These are phyloP conservation scores for Geranomyces variabilis DNA, from an alignment of 192 early-diverging fungal species.

Conservation along the genomic window DNA sequence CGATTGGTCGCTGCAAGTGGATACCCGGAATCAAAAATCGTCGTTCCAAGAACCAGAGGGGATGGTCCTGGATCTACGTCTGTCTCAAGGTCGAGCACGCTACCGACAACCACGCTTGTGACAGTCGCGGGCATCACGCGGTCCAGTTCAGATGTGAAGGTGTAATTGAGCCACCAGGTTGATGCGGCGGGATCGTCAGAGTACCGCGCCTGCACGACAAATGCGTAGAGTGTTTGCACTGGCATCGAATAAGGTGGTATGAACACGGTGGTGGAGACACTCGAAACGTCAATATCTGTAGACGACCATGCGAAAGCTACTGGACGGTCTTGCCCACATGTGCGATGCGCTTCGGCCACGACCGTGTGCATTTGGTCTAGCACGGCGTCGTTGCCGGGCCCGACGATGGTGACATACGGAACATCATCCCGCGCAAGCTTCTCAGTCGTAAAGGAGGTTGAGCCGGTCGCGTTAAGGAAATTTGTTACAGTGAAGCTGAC, in stretches of 20 bases:
- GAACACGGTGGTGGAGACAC: conserved; percentile 10
- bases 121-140: conserved; percentile 22
- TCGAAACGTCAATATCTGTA: not conserved
- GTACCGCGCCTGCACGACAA: conserved; percentile 15
- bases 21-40: conserved; percentile 27
- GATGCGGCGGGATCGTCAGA: not conserved
- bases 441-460: conserved; percentile 8
- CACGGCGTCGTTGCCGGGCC: conserved; percentile 15
- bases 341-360: conserved; percentile 14
- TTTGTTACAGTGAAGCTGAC: conserved; percentile 20
- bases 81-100: not conserved
- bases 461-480: conserved; percentile 23
- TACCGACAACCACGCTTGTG: not conserved
- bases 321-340: conserved; percentile 12
- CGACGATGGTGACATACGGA: conserved; percentile 17
- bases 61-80: not conserved
- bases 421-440: conserved; percentile 5
- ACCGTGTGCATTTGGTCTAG: conserved; percentile 18
- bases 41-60: conserved; percentile 12
- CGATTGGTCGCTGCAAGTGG: conserved; percentile 8
- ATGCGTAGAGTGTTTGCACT: conserved; percentile 13
- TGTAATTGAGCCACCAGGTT: conserved; percentile 19
- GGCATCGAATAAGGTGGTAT: conserved; percentile 6
- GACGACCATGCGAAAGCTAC: conserved; percentile 12
- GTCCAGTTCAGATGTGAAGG: conserved; percentile 24